Evolutionary conservation across 345 rosid genomes (phyloP).

Genomic region (Brassica cretica): DNA sequence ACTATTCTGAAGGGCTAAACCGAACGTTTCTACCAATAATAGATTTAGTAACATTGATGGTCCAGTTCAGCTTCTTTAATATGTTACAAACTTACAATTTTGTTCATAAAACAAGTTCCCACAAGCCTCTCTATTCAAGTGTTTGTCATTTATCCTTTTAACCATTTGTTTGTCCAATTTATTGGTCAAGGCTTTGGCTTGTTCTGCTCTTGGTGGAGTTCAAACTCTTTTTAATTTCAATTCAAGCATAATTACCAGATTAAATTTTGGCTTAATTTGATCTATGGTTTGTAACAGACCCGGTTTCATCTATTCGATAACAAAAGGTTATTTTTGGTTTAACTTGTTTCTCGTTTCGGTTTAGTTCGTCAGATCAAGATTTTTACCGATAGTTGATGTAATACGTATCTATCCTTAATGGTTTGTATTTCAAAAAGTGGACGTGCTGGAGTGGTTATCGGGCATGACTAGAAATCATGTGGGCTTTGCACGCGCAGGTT

Average conservation of each 20-base stretch:
- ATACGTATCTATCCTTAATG: no score
- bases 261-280: constrained; percentile 23
- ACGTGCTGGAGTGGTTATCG: constrained; percentile 57
- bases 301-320: constrained; percentile 4
- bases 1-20: constrained; percentile 21
- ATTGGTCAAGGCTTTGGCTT: not conserved
- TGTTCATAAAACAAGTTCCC: constrained; percentile 30
- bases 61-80: constrained; percentile 19
- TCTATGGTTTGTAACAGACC: constrained; percentile 34
- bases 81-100: constrained; percentile 15
- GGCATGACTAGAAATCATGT: constrained; percentile 61
- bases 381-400: no score
- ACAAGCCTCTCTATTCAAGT: not conserved
- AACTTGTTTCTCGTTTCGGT: not conserved
- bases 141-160: not conserved
- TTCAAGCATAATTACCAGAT: constrained; percentile 19
- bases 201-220: not conserved
- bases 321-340: constrained; percentile 15
- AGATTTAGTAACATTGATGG: constrained; percentile 13
- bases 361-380: no score
- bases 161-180: not conserved
- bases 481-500: constrained; percentile 63
- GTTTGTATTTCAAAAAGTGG: not conserved
- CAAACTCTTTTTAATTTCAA: not conserved
- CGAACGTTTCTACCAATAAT: constrained; percentile 38